Base-by-base conservation (phyloP, 352 stramenopile genomes). In the Aphanomyces stellatus region DNA sequence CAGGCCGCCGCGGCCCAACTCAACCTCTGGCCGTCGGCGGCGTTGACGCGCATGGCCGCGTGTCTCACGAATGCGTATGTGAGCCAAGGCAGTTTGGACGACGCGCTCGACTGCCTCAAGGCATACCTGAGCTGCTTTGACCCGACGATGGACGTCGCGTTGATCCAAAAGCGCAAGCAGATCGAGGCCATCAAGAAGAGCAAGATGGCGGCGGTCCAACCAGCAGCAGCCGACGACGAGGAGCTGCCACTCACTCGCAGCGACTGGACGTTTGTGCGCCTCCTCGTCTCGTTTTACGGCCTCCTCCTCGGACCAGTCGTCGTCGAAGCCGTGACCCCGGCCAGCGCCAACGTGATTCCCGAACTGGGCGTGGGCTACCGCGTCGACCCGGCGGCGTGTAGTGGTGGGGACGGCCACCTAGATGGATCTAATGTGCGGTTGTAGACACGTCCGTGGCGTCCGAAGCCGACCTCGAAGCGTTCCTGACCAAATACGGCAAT, bases 181-280 rank as follows among this genome's bases (percentile, higher is more conserved):
- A 67, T 67, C 49, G 60, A 67, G 17, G 40, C 19, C 3, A 67
- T 67, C 49, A 67, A 67, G 34, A 42, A 51, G 4, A 57, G 13
- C 11, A 55, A 67, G 24, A 43, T 67, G 40, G 24, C n/a, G 17
- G 34, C 30, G 2, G n/a, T 22, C 11, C 34, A 22, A 28, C 30
- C 33, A 5, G 25, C 31, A 4, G 57, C 51, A 41, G 69, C 91
- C 4, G 85, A 91, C 62, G 85, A 84, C 4, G 87, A 93, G 63
- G 79, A 81, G 0, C 69, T 95, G 41, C 87, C 87, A 1, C 74
- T 95, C 27, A 93, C 85, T 3, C 75, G 87, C 48, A 82, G 76
- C 42, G 87, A 95, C 42, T 95, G 87, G 87, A 88, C 85, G 19
- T 62, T 95, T 17, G 87, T 95, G 31, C 82, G 87, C 0, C 76